Percentiles rank a stretch among this genome's conserved stretches.
Conservation (phyloP, 2,329 filamentous ascomycete genomes). For the Karstenula rhodostoma region DNA sequence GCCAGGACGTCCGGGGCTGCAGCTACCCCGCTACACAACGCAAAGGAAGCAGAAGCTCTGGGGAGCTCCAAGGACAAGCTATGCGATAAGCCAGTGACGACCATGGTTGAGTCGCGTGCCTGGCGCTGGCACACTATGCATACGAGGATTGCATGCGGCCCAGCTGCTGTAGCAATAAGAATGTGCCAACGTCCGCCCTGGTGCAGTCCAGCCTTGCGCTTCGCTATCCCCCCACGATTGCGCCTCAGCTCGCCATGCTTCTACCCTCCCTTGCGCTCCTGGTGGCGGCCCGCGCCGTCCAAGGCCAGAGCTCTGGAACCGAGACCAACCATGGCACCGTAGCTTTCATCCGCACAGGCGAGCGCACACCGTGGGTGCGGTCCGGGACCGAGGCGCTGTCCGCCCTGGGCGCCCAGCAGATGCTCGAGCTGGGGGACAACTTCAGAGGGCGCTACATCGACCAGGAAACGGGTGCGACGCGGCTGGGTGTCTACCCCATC, state of each 20-base stretch:
- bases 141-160: not conserved
- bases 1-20: conserved; percentile 7
- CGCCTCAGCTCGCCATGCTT: conserved; percentile 32
- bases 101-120: not conserved
- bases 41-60: not conserved
- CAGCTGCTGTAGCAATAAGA: conserved; percentile 18
- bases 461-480: conserved; percentile 24
- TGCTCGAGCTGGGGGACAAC: conserved; percentile 58
- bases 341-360: conserved; percentile 63
- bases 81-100: conserved; percentile 4
- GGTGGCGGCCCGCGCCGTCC: conserved; percentile 35
- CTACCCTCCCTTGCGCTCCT: conserved; percentile 33
- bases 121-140: not conserved
- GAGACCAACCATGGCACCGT: conserved; percentile 57
- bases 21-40: conserved; percentile 19
- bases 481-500: conserved; percentile 38
- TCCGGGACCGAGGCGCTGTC: conserved; percentile 54
- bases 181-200: conserved; percentile 1
- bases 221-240: conserved; percentile 1
- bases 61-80: conserved; percentile 7
- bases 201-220: conserved; percentile 11
- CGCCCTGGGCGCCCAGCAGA: conserved; percentile 63
- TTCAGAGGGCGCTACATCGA: conserved; percentile 64
- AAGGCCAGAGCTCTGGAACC: conserved; percentile 25
- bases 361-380: conserved; percentile 58